Evolutionary conservation across 116 monocot genomes (phyloP).

Genomic region (Trichopus zeylanicus): DNA sequence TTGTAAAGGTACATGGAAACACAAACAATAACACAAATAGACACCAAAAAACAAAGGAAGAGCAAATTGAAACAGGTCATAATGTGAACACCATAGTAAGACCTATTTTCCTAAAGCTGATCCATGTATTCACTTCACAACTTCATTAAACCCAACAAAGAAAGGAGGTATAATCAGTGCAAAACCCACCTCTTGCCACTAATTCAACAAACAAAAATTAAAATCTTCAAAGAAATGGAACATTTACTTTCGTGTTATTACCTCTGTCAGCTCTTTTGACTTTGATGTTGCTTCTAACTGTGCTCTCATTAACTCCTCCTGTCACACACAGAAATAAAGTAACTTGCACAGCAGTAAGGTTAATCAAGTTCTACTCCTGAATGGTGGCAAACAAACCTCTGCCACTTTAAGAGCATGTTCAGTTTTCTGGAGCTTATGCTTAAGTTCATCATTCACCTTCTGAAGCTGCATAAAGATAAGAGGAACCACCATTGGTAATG

Average conservation of each 20-base stretch:
- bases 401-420: constrained; percentile 71
- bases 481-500: neutral
- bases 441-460: constrained; percentile 55
- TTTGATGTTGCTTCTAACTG: constrained; percentile 45
- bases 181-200: too few species aligned
- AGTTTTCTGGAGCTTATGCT: constrained; percentile 53
- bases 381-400: constrained; percentile 41
- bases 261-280: constrained; percentile 39
- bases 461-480: constrained; percentile 29
- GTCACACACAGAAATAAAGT: neutral
- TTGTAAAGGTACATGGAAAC: too few species aligned
- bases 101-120: too few species aligned
- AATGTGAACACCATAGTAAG: too few species aligned
- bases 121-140: too few species aligned
- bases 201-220: too few species aligned
- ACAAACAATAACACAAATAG: too few species aligned
- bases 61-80: too few species aligned
- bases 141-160: too few species aligned
- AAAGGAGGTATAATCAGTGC: too few species aligned
- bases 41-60: too few species aligned
- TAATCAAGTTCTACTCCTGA: neutral
- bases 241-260: constrained; percentile 7
- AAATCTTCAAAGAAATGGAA: neutral
- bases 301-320: constrained; percentile 62
- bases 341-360: neutral